Evolutionary conservation across 192 early-diverging fungal species (phyloP), one percentile per base, ranked within the genome.

Genomic region (Jimgerdemannia lactiflua): DNA sequence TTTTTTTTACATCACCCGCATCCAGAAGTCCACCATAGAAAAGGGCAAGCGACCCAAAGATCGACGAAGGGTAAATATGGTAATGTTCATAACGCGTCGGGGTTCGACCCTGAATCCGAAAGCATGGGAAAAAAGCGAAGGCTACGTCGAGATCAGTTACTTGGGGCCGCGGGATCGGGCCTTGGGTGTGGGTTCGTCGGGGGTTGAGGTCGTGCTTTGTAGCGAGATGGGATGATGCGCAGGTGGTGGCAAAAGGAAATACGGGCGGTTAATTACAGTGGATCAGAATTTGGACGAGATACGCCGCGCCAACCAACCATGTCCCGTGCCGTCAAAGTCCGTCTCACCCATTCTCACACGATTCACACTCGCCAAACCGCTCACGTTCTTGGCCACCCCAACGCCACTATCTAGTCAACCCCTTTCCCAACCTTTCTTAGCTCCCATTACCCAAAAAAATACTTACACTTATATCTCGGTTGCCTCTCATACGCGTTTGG

Each of bases 401-500:
- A 29, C 29, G 29, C 49, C 49, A 10, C 49, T 10, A 59, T 59
- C 6, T 59, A 59, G 6, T 14, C 49, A 14, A 14, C 14, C 14
- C n/a, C 49, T 59, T 59, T 10, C 14, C 6, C 49, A 59, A 59
- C 49, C 49, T 6, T 59, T 59, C 6, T 59, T 10, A 59, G 6
- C 49, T 59, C 14, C 49, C 49, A 59, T 10, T 14, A 10, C 14
- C 49, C 49, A 59, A 59, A 59, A 7, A 59, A 59, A 59, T 59
- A 68, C 67, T 68, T 19, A 68, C 67, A 8, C 40, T 20, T 68
- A 68, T 68, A 68, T 68, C 19, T 68, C 6, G 67, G 67, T 19
- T 68, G 67, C 7, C 79, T 69, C 71, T 84, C 83, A 76, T 84
- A 84, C 4, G 83, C 83, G 71, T 84, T 84, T 39, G 83, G 77